Evolutionary conservation across 2,329 filamentous ascomycete genomes (phyloP), one percentile per base, ranked within the genome.

Genomic region (Myriosclerotinia curreyana): DNA sequence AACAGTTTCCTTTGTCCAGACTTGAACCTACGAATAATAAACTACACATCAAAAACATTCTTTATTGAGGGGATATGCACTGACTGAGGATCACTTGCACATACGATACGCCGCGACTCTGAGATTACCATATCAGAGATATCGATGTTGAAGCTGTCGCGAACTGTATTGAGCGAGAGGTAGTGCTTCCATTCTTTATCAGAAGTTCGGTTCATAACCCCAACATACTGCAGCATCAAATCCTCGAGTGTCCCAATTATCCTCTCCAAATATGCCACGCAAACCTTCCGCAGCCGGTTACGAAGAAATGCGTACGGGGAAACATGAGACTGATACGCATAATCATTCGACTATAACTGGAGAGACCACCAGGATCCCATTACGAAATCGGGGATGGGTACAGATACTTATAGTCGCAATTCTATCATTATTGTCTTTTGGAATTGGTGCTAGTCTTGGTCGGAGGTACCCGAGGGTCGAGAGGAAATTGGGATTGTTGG

Each of bases 231-330:
- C 28, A 31, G 4, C 28, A 31, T 31, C 28, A 31, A 6, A 31
- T 5, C 28, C 28, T 31, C 28, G 28, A 31, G 28, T 2, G 1
- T 31, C 28, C 46, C 28, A 38, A 36, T 20, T 6, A 31, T 31
- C 28, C 28, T 31, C 4, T 31, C 5, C 50, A 48, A 55, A 22
- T 14, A 55, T 55, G 53, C 55, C 55, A 59, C 55, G 55, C 5
- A 20, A 12, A 17, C 31, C n/a, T 5, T 28, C 22, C 3, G 12
- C 12, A 7, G 28, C 28, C 5, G 55, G 55, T 31, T 59, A 59
- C n/a, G 31, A 59, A 17, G 31, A 59, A 5, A 5, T 59, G 31
- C 31, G 42, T 14, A 8, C n/a, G n/a, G 42, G 55, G 3, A 48
- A 48, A 48, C 14, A 20, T 12, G 42, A 34, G 4, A 9, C 8